Evolutionary conservation across 352 stramenopile genomes (phyloP), one percentile per base, ranked within the genome.

Genomic region (Globisporangium spiculum): DNA sequence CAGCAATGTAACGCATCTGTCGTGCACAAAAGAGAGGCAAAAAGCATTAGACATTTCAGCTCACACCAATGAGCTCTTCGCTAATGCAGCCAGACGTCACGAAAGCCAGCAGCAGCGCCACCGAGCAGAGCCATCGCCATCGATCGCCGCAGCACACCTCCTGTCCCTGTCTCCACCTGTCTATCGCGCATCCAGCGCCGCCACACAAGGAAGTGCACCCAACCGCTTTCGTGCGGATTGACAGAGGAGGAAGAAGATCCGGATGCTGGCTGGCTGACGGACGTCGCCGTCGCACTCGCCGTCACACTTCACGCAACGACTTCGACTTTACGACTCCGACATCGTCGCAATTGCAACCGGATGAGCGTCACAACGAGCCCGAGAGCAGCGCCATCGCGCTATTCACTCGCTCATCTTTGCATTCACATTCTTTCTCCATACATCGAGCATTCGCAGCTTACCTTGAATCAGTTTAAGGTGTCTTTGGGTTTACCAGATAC

Each of bases 1-100:
- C 97, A 88, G 95, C 93, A 93, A 98, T 92, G 95, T 98, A 97
- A 92, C 91, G 86, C 97, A 99, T 99, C 86, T 97, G 74, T 14
- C n/a, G 18, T 0, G 57, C 9, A 7, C 4, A n/a, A 22, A 14
- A 30, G n/a, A 56, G 1, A 16, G n/a, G 10, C 1, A 6, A 4
- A 38, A 18, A 44, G 8, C 4, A 18, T 62, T 50, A 62, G 56
- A 22, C 20, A 50, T 7, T 32, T 32, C 4, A 32, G 4, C 30
- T 32, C 4, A 32, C 30, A 32, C 4, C 30, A 32, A 32, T 32
- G 4, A 32, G 30, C 30, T 32, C 30, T 32, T 32, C 30, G 30
- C 30, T 32, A 32, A 32, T 32, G 4, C 30, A 32, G 30, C 30
- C 30, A 32, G 30, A 32, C 30, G 30, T 32, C 30, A 32, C 30